Percentiles rank a stretch among this genome's conserved stretches.
Conservation (phyloP, 2,329 filamentous ascomycete genomes). For the Colletotrichum sp. region DNA sequence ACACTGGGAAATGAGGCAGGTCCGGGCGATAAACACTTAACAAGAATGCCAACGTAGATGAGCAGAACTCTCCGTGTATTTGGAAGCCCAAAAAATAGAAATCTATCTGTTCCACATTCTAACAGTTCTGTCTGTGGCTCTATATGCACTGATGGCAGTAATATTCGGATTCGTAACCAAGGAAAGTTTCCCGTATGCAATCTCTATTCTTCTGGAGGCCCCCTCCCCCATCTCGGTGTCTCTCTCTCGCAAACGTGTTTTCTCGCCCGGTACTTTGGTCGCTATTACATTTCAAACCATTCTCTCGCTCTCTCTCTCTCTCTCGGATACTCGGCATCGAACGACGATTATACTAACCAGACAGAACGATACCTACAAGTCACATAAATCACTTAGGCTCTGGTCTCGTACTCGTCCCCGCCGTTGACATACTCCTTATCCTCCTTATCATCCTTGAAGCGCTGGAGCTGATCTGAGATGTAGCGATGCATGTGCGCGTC, state of each 20-base stretch:
- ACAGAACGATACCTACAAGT: neutral
- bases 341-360: neutral
- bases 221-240: neutral
- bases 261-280: neutral
- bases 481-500: slow-evolving; percentile 80
- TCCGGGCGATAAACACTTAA: neutral
- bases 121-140: slow-evolving; percentile 6
- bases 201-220: neutral
- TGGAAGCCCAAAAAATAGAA: neutral
- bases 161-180: neutral
- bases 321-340: neutral
- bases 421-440: slow-evolving; percentile 28
- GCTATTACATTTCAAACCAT: neutral
- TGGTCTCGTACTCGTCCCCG: slow-evolving; percentile 51
- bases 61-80: neutral
- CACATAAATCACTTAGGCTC: neutral
- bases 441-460: slow-evolving; percentile 54
- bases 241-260: neutral
- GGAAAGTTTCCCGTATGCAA: neutral
- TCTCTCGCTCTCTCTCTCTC: neutral
- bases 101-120: slow-evolving; percentile 9
- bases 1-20: neutral
- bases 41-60: neutral
- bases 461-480: slow-evolving; percentile 78
- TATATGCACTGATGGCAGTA: slow-evolving; percentile 11